Evolutionary conservation across 495 filamentous ascomycete genomes (phyloP), one percentile per base, ranked within the genome.

Genomic region (Glarea lozoyensis): DNA sequence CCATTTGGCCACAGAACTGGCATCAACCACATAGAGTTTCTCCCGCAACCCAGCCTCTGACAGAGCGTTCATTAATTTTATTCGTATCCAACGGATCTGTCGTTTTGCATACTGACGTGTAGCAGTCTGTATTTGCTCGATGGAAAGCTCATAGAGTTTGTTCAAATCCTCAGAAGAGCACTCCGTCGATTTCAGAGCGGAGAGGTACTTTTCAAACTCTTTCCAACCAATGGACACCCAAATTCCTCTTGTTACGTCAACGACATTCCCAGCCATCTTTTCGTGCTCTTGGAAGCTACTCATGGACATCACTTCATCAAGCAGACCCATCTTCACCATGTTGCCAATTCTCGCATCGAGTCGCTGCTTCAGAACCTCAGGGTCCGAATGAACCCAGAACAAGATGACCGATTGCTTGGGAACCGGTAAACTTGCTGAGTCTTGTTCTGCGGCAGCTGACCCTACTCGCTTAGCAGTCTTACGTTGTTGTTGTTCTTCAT

Each of bases 221-320:
- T 92, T 94, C 60, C 86, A 95, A 0, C 93, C 93, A 51, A 99
- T 97, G 10, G 88, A 90, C 38, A 92, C 79, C 87, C 88, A 97
- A 11, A 97, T 92, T 2, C 93, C 93, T 21, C 79, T 75, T 0
- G 74, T 81, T 37, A 72, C 66, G 50, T 97, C 85, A 16, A 92
- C 62, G 4, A 50, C 48, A 1, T 67, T 58, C 0, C 79, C 81
- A 9, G 67, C 53, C 0, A 62, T 54, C 12, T 69, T 50, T 31
- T 72, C 64, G 12, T 62, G 37, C 11, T 64, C 59, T 2, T 79
- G 57, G 40, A 72, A 77, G 2, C 71, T 59, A 24, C 75, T 75
- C 49, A 94, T 72, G 1, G 57, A 64, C 35, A 71, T 59, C 1
- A 85, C 82, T 64, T 97, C 76, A 15, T 61, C 56, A 36, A 77